These are phyloP conservation scores for Cutaneotrichosporon cyanovorans DNA, from an alignment of 1,284 basidiomycete genomes.

Conservation along the genomic window DNA sequence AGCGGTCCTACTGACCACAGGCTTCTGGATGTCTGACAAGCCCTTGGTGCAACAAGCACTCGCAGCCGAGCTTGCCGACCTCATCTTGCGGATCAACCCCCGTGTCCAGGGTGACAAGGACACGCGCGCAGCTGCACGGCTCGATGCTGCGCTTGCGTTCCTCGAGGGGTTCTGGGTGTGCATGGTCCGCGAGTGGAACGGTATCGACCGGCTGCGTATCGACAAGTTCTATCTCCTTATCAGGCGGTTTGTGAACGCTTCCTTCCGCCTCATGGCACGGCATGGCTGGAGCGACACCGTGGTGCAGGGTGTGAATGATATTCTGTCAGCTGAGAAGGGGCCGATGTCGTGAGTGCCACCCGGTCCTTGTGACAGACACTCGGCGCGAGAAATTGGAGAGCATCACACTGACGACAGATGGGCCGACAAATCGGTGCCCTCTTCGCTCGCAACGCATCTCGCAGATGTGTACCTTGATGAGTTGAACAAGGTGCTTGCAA, in stretches of 20 bases:
- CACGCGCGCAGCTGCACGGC: conserved; percentile 14
- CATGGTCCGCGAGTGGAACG: conserved; percentile 82
- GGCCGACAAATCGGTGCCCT: conserved; percentile 64
- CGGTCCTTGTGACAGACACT: background rate
- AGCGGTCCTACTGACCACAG: conserved; percentile 45
- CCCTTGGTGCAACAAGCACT: conserved; percentile 90
- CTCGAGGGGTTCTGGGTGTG: conserved; percentile 84
- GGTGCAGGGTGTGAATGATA: conserved; percentile 59
- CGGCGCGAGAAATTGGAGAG: background rate
- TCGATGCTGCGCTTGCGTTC: conserved; percentile 61
- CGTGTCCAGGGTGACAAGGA: background rate
- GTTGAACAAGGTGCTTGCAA: conserved; percentile 63
- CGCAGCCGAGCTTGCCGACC: conserved; percentile 72
- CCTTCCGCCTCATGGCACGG: conserved; percentile 69
- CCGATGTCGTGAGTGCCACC: conserved; percentile 61
- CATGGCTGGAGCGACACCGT: conserved; percentile 58
- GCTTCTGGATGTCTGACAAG: conserved; percentile 99
- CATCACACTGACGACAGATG: conserved; percentile 50
- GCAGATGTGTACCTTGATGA: conserved; percentile 87
- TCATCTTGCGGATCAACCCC: conserved; percentile 62
- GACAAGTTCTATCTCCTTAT: conserved; percentile 98
- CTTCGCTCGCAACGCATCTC: conserved; percentile 74
- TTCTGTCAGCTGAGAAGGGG: conserved; percentile 57
- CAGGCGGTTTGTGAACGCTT: conserved; percentile 74
- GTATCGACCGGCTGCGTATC: conserved; percentile 83